Evolutionary conservation across 768 basidiomycete genomes (phyloP).

Genomic region (Hypholoma sublateritium): DNA sequence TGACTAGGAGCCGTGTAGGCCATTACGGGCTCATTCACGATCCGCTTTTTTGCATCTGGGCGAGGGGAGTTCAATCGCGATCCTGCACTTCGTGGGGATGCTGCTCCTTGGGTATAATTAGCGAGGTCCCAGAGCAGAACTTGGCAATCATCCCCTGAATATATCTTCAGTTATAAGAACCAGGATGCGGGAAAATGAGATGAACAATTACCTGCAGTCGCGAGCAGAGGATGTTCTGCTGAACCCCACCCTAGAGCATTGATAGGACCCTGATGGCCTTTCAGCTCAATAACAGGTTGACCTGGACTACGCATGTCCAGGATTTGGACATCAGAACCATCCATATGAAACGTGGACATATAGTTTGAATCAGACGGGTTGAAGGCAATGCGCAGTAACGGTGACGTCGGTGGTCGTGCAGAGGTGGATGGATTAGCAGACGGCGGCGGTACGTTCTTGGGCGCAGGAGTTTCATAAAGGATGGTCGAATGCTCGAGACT

Average conservation of each 20-base stretch:
- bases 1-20: conserved; percentile 79
- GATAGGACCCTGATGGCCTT: conserved; percentile 77
- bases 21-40: conserved; percentile 77
- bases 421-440: conserved; percentile 56
- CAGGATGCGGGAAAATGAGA: not conserved
- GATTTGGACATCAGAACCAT: conserved; percentile 86
- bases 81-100: conserved; percentile 70
- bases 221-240: conserved; percentile 78
- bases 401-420: conserved; percentile 74
- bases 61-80: conserved; percentile 78
- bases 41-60: conserved; percentile 75
- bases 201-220: conserved; percentile 70
- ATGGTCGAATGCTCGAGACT: conserved; percentile 98
- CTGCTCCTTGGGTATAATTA: conserved; percentile 55
- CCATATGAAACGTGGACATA: conserved; percentile 97
- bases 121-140: conserved; percentile 91
- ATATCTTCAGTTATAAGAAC: conserved; percentile 3
- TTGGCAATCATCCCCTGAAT: conserved; percentile 88
- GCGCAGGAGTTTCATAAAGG: conserved; percentile 89
- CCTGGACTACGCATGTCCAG: conserved; percentile 98
- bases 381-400: conserved; percentile 85
- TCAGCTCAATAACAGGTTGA: conserved; percentile 89
- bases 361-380: conserved; percentile 92
- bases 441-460: conserved; percentile 66
- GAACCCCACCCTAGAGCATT: conserved; percentile 93